Percentiles rank a stretch among this genome's conserved stretches.
Conservation (phyloP, 164 flowering plant species). For the Houttuynia cordata region DNA sequence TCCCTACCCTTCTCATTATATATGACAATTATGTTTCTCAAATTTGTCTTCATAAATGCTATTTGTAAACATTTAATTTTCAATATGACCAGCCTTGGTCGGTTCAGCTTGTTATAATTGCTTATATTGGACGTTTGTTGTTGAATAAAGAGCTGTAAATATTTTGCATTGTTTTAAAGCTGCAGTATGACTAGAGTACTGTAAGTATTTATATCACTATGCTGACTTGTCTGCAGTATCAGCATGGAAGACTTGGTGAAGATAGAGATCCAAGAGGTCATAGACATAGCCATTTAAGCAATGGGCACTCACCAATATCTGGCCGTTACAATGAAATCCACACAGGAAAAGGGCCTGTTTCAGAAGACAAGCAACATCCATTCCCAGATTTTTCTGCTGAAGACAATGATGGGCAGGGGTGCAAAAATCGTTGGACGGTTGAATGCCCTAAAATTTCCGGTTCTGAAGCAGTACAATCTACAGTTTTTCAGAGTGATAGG, state of each 20-base stretch:
- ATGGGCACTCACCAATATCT: conserved; percentile 3
- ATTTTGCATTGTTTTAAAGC: conserved; percentile 13
- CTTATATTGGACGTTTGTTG: conserved; percentile 11
- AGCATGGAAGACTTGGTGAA: conserved; percentile 20
- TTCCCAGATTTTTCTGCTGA: conserved; percentile 2
- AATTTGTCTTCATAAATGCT: not conserved
- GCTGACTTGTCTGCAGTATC: conserved; percentile 32
- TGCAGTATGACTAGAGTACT: not conserved
- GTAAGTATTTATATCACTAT: not conserved
- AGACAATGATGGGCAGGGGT: conserved; percentile 12
- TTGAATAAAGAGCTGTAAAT: conserved; percentile 5
- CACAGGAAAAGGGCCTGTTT: conserved; percentile 2
- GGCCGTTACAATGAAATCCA: conserved; percentile 5
- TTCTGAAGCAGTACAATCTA: conserved; percentile 44
- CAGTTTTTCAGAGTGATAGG: not conserved
- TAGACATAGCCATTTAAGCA: conserved; percentile 9
- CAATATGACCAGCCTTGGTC: not conserved
- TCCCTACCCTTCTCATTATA: not conserved
- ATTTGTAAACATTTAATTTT: not conserved
- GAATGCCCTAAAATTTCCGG: conserved; percentile 18
- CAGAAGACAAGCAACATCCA: not conserved
- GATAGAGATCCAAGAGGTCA: conserved; percentile 13
- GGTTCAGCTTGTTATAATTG: conserved; percentile 2
- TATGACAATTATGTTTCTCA: not conserved
- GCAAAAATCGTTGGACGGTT: conserved; percentile 11